Evolutionary conservation across 2,329 filamentous ascomycete genomes (phyloP), one percentile per base, ranked within the genome.

Genomic region (Neonectria punicea): DNA sequence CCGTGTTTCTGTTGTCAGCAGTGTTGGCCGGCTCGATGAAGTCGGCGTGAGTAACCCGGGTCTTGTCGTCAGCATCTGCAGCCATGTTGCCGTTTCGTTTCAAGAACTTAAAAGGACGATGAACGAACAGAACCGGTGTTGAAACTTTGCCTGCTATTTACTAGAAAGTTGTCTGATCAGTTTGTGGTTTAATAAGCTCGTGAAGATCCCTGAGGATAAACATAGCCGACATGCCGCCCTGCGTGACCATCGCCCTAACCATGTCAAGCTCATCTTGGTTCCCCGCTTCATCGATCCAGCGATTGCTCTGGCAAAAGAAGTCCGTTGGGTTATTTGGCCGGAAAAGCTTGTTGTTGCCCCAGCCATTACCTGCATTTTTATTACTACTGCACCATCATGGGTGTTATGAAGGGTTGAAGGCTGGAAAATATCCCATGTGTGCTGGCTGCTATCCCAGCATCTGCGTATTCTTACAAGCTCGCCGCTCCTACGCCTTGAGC

Each of bases 191-290:
- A 30, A 30, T 16, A n/a, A n/a, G 8, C 22, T 30, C 14, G 9
- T 43, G 53, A 28, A 22, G 30, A 51, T 53, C 30, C n/a, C 28
- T 39, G 18, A n/a, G 60, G 60, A 58, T 53, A 63, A 63, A 41
- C 53, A 53, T 58, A 58, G 13, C 60, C 60, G 60, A n/a, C 13
- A 18, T n/a, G 25, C 36, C 41, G 30, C 46, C 7, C 22, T n/a
- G 34, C 18, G 14, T 43, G 36, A 20, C 5, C 46, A 22, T n/a
- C 30, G 18, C 20, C 22, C 43, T 8, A 13, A 44, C 18, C 32
- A 47, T 28, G 25, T 5, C 25, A 6, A 16, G n/a, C 18, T 25
- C 25, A 25, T 25, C 25, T 25, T 6, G 25, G 25, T 18, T 32
- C 59, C 46, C 46, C 25, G 16, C 46, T 49, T 44, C 53, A 41